Base-by-base conservation (phyloP, 306 rosid species). In the Fragaria ananassa region DNA sequence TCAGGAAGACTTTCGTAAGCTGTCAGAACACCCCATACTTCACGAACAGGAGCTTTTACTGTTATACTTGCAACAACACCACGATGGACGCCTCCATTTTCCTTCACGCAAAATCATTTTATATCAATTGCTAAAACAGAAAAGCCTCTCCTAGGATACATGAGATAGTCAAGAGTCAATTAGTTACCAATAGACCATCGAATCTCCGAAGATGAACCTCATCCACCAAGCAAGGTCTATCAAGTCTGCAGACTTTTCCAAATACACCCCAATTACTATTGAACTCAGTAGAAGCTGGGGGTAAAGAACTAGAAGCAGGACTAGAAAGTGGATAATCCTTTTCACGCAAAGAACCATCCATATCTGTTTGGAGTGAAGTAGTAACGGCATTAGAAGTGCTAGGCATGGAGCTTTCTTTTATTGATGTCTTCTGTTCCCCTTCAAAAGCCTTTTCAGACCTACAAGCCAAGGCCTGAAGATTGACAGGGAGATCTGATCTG, bases 51-150 rank as follows among this genome's bases (percentile, higher is more conserved):
- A 90, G 98, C 96, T 86, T 95, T 95, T 54, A 95, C 97, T 35
- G 98, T 95, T 80, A 95, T 92, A 87, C 96, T 92, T 65, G 98
- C 98, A 50, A 90, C 89, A 67, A 95, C 98, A 74, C 94, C 84
- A 27, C 98, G 98, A 89, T 95, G 98, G 58, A 92, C 97, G 4
- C 97, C 98, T 81, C 98, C 98, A 74, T 95, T 90, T 92, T 95
- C 97, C 98, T 95, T 95, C 85, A 85, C 65, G 68, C 71, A 84
- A 82, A 85, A 79, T 47, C 15, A 82, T 72, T 74, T 76, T 45
- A 65, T 70, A 54, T 81, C 61, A 80, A 76, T 19, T 68, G 34
- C 31, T 49, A 74, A 46, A 49, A 77, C 46, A 70, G 75, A 49
- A 77, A 51, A 49, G 61, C 76, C 27, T 35, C 64, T 71, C 67